Evolutionary conservation across 768 basidiomycete species (phyloP), one percentile per base, ranked within the genome.

Genomic region (Mycena olivaceomarginata): DNA sequence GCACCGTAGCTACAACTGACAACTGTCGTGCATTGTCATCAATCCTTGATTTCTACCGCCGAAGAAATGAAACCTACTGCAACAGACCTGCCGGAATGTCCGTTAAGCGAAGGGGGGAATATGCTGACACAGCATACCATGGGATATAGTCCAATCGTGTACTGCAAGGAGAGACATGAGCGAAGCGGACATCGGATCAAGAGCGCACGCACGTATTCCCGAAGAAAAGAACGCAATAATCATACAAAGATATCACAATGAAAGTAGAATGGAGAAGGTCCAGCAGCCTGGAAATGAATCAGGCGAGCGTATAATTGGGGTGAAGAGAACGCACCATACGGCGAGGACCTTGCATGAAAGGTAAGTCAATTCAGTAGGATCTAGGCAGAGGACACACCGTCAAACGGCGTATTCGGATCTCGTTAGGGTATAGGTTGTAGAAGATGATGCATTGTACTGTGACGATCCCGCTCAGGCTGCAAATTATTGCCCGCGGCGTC

Each of bases 201-300:
- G 48, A 51, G 59, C 40, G 53, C n/a, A 72, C 77, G 60, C 68
- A 74, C 70, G 56, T 81, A n/a, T 87, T 67, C 6, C 86, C 86
- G 43, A 81, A 87, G 65, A 82, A 78, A 1, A 39, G 15, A 63
- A 87, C 85, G 2, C 85, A 68, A 70, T 84, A 87, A 16, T 78
- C 78, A 81, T 83, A 87, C 48, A 87, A 77, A 5, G 86, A 83
- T 43, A 77, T 48, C 37, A 81, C 82, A 51, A 87, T 86, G 76
- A 87, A 67, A 16, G 81, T 57, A 16, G 85, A 86, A 76, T 87
- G 86, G 4, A 70, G 46, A 8, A 80, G 64, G 53, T 87, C 86
- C 46, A 87, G 79, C 7, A 67, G 0, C 86, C 77, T 74, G 57
- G 12, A n/a, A 31, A 64, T 63, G 31, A 1, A 57, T 9, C 2